These are phyloP conservation scores for Rhinocladiella similis DNA, from an alignment of 2,329 filamentous ascomycete genomes.

Conservation along the genomic window DNA sequence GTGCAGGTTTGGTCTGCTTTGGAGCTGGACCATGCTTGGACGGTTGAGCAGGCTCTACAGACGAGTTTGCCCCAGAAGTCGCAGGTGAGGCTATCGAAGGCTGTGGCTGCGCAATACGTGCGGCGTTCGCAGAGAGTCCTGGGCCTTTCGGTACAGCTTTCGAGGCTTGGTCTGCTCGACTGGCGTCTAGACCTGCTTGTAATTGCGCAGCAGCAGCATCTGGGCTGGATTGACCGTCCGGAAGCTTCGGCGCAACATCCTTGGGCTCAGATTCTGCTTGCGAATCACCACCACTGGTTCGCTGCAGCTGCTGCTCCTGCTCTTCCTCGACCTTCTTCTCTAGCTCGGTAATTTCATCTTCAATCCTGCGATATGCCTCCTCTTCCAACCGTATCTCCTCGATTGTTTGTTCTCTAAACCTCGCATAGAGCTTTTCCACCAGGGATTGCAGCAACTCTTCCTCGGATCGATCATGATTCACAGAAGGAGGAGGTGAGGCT, in stretches of 20 bases:
- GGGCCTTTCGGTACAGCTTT: conserved; percentile 3
- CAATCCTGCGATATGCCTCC: conserved; percentile 61
- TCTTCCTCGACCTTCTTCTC: conserved; percentile 61
- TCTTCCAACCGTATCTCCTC: conserved; percentile 74
- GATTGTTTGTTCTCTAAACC: conserved; percentile 71
- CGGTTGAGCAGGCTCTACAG: conserved; percentile 13
- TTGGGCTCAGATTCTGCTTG: conserved; percentile 4
- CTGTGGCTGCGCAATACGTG: conserved; percentile 6
- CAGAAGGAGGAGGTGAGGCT: conserved; percentile 57
- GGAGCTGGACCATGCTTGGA: conserved; percentile 14
- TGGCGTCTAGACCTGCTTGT: conserved; percentile 19
- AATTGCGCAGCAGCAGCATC: conserved; percentile 20
- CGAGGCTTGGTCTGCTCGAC: conserved; percentile 6
- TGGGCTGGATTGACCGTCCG: conserved; percentile 5
- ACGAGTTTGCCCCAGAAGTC: conserved; percentile 10
- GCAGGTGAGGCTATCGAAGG: conserved; percentile 17
- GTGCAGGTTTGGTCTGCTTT: conserved; percentile 13
- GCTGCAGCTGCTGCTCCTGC: neutral
- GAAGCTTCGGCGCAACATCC: conserved; percentile 1
- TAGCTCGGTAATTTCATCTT: conserved; percentile 68
- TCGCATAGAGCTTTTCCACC: conserved; percentile 71
- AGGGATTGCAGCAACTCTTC: conserved; percentile 41
- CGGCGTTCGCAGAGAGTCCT: conserved; percentile 5
- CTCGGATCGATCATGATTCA: conserved; percentile 1
- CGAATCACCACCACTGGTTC: neutral